Conservation (phyloP, 208 protist species). For the Herpetomonas muscarum region DNA sequence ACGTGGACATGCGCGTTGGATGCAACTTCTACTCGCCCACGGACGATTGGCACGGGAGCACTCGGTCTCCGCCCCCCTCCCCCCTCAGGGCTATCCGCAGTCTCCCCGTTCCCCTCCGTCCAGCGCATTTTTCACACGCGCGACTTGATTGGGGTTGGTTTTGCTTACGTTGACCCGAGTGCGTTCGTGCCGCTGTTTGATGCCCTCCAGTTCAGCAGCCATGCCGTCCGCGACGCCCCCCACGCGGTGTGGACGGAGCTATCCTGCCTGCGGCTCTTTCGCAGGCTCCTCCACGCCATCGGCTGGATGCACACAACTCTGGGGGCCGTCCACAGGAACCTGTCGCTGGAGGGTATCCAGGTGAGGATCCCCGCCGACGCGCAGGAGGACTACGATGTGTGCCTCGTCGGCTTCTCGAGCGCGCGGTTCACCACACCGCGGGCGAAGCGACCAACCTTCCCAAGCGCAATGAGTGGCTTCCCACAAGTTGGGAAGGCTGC, state of each 20-base stretch:
- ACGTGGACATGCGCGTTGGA: constrained; percentile 14
- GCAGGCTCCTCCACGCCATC: neutral
- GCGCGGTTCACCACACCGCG: neutral
- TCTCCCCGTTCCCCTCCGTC: neutral
- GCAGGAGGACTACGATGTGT: neutral
- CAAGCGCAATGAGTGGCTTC: neutral
- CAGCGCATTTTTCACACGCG: neutral
- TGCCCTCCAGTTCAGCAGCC: neutral
- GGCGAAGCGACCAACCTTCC: neutral
- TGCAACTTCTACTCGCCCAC: neutral
- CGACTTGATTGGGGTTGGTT: neutral
- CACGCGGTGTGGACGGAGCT: neutral
- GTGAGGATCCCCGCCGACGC: neutral
- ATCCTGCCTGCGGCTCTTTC: neutral
- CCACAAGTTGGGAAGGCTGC: neutral
- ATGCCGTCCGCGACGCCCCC: neutral
- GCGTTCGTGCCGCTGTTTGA: neutral
- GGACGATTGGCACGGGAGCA: too few species aligned
- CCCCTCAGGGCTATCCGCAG: neutral
- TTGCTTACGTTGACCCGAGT: neutral
- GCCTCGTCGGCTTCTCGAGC: neutral
- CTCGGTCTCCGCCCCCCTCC: neutral
- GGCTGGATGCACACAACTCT: neutral
- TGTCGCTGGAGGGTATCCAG: neutral
- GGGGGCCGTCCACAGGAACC: neutral